A percentile compares a stretch with the other conserved stretches of the same genome.
phyloP scores from a whole-genome alignment of 169 alveolate genomes.

The Plasmodium berghei region DNA sequence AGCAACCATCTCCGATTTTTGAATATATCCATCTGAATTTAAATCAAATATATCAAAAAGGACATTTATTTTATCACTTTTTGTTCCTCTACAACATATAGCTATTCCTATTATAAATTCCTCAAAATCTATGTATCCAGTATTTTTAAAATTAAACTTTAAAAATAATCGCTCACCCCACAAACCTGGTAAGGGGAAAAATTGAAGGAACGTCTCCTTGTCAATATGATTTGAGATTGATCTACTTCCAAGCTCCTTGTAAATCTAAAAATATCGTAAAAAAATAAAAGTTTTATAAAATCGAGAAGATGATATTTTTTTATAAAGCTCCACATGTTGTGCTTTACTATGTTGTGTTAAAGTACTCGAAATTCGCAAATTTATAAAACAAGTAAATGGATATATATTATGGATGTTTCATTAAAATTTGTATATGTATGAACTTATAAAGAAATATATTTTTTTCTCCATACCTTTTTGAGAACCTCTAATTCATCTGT shows the following conservation, averaged over 20 bases:
- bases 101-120: slow-evolving; percentile 89
- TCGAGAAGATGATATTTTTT: neutral
- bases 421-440: too few relatives aligned
- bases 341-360: too few relatives aligned
- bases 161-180: slow-evolving; percentile 92
- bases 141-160: slow-evolving; percentile 83
- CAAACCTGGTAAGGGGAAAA: slow-evolving; percentile 90
- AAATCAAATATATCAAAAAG: slow-evolving; percentile 90
- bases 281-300: slow-evolving; percentile 4
- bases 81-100: slow-evolving; percentile 90
- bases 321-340: neutral
- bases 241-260: slow-evolving; percentile 87
- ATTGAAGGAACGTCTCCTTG: slow-evolving; percentile 90
- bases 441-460: too few relatives aligned
- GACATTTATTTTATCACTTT: slow-evolving; percentile 86
- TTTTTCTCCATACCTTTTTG: slow-evolving; percentile 30
- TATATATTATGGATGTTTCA: too few relatives aligned
- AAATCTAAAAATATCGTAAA: slow-evolving; percentile 57
- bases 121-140: slow-evolving; percentile 87
- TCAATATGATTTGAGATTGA: slow-evolving; percentile 85
- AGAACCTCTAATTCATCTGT: slow-evolving; percentile 72
- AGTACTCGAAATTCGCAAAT: too few relatives aligned
- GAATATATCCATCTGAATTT: slow-evolving; percentile 86
- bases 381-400: too few relatives aligned
- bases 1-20: slow-evolving; percentile 89